phyloP scores from a whole-genome alignment of 2,329 filamentous ascomycete species.

The Pseudohalonectria lignicola region DNA sequence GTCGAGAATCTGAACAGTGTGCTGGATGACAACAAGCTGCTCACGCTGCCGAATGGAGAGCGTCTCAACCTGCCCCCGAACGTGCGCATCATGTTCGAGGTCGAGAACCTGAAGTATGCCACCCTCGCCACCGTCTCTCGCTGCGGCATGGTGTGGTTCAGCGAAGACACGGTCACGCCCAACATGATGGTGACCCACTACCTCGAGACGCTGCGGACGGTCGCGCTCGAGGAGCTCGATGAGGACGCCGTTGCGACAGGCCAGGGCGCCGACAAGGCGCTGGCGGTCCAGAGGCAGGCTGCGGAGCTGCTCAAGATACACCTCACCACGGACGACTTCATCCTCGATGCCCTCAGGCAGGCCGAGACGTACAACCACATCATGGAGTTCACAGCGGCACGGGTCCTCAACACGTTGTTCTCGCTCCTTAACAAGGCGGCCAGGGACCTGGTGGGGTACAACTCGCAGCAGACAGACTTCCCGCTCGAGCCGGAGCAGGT shows the following conservation, averaged over 20 bases:
- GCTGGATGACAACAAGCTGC: conserved; percentile 94
- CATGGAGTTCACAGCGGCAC: conserved; percentile 93
- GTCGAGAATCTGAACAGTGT: conserved; percentile 99
- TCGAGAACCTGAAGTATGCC: conserved; percentile 94
- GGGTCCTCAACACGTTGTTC: conserved; percentile 86
- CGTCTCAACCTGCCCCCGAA: conserved; percentile 89
- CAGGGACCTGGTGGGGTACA: conserved; percentile 89
- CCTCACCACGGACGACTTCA: conserved; percentile 69
- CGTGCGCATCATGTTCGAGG: conserved; percentile 99
- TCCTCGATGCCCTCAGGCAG: conserved; percentile 64
- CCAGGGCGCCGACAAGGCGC: conserved; percentile 65
- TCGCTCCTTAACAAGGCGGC: conserved; percentile 92
- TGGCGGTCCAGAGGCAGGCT: conserved; percentile 67
- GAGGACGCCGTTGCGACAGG: conserved; percentile 75
- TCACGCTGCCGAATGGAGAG: conserved; percentile 95
- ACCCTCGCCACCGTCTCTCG: conserved; percentile 98
- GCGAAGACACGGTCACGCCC: conserved; percentile 89
- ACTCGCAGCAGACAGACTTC: conserved; percentile 88
- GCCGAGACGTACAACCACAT: conserved; percentile 81
- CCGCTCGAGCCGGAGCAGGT: conserved; percentile 82
- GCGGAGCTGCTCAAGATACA: conserved; percentile 69
- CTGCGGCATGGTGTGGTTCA: conserved; percentile 99
- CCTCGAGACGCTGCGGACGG: conserved; percentile 68
- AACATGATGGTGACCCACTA: conserved; percentile 92
- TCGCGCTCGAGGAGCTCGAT: conserved; percentile 88